Evolutionary conservation across 768 basidiomycete genomes (phyloP).

Genomic region (Hirschioporus abietinus): DNA sequence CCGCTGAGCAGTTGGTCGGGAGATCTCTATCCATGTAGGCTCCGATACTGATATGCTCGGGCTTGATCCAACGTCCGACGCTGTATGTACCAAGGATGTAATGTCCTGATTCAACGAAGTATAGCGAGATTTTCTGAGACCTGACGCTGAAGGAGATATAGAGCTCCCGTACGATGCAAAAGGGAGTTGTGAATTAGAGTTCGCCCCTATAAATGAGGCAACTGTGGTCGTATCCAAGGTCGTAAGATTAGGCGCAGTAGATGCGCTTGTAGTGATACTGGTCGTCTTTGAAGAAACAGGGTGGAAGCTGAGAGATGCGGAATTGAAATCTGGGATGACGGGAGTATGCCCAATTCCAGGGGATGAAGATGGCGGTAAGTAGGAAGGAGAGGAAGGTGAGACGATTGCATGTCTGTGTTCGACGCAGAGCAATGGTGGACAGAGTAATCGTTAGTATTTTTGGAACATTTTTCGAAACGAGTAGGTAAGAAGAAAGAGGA

Average conservation of each 20-base stretch:
- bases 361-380: neutral
- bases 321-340: neutral
- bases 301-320: neutral
- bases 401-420: neutral
- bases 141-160: neutral
- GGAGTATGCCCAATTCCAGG: neutral
- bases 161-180: neutral
- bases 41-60: neutral
- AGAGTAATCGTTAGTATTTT: neutral
- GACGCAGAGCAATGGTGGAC: neutral
- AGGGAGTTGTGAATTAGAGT: neutral
- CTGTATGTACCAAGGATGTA: neutral
- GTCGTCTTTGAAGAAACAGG: neutral
- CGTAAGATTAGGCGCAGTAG: neutral
- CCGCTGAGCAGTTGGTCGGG: neutral
- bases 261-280: neutral
- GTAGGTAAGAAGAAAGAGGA: neutral
- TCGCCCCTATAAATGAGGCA: neutral
- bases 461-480: neutral
- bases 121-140: neutral
- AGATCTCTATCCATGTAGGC: neutral
- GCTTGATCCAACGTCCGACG: neutral
- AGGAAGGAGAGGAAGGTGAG: neutral
- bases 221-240: neutral
- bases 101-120: too few species aligned